Evolutionary conservation across 352 stramenopile species (phyloP).

Genomic region (Elongisporangium anandrum): DNA sequence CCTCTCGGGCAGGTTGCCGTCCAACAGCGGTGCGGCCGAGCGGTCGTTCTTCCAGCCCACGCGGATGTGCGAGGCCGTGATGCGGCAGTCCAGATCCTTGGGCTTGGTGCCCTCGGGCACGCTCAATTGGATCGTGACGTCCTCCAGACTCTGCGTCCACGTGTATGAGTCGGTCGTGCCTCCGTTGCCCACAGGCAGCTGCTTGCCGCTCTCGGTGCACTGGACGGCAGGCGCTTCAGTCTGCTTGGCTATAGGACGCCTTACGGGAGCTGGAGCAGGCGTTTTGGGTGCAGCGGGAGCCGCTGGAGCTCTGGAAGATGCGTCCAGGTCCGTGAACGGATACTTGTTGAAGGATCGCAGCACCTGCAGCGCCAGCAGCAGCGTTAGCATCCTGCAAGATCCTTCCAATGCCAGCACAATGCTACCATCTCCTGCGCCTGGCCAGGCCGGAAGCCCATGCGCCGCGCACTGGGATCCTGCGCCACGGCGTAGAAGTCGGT

Average conservation of each 20-base stretch:
- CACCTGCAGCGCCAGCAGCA: conserved; percentile 20
- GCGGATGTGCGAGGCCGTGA: conserved; percentile 83
- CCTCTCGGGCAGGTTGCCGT: conserved; percentile 89
- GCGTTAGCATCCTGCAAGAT: neutral
- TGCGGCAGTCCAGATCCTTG: conserved; percentile 89
- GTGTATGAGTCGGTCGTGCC: conserved; percentile 87
- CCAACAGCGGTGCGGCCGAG: conserved; percentile 24
- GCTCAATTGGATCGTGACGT: conserved; percentile 88
- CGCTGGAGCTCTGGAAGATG: neutral
- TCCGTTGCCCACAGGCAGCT: conserved; percentile 90
- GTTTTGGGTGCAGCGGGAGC: neutral
- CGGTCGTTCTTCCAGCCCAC: conserved; percentile 57
- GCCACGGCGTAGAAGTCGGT: conserved; percentile 96
- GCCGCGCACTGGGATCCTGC: conserved; percentile 30
- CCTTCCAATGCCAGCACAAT: neutral
- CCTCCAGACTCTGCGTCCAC: conserved; percentile 98
- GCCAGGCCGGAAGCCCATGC: conserved; percentile 64
- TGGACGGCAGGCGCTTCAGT: conserved; percentile 10
- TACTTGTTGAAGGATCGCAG: conserved; percentile 64
- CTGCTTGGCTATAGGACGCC: neutral
- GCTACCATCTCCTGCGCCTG: conserved; percentile 52
- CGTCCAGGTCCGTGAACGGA: conserved; percentile 52
- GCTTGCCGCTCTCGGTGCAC: conserved; percentile 62
- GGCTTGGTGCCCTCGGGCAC: conserved; percentile 87
- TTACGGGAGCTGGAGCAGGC: neutral